Evolutionary conservation across 2,329 filamentous ascomycete genomes (phyloP).

Genomic region (Ophiostoma australiae): DNA sequence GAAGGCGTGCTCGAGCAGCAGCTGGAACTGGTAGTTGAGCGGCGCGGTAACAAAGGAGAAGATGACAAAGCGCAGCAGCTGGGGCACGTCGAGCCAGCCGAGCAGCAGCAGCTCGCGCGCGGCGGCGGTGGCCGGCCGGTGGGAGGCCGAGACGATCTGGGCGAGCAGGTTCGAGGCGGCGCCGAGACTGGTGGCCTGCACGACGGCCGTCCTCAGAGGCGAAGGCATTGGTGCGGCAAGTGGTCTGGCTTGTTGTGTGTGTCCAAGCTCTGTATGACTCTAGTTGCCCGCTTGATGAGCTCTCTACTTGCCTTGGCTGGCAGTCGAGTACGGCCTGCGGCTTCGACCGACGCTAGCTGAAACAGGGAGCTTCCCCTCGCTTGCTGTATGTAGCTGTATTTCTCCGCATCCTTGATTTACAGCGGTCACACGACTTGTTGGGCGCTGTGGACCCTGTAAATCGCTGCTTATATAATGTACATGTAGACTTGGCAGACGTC

Average conservation of each 20-base stretch:
- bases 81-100: conserved; percentile 43
- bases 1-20: conserved; percentile 49
- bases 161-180: conserved; percentile 52
- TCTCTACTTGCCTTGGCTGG: not conserved
- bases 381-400: not conserved
- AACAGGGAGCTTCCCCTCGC: not conserved
- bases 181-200: conserved; percentile 50
- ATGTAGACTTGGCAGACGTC: not conserved
- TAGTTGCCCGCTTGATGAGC: not conserved
- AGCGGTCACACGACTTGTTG: not conserved
- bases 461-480: not conserved
- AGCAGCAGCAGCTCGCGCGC: conserved; percentile 24
- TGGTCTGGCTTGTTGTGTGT: not conserved
- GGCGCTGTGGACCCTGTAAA: conserved; percentile 1
- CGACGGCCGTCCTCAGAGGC: conserved; percentile 48
- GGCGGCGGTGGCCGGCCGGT: conserved; percentile 23
- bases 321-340: not conserved
- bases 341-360: conserved; percentile 11
- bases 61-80: conserved; percentile 51
- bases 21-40: conserved; percentile 56
- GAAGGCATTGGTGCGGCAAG: conserved; percentile 38
- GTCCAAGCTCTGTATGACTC: not conserved
- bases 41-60: conserved; percentile 51
- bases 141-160: conserved; percentile 49
- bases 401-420: conserved; percentile 7